Evolutionary conservation across 2,329 filamentous ascomycete genomes (phyloP).

Genomic region (Aspergillus proliferans): DNA sequence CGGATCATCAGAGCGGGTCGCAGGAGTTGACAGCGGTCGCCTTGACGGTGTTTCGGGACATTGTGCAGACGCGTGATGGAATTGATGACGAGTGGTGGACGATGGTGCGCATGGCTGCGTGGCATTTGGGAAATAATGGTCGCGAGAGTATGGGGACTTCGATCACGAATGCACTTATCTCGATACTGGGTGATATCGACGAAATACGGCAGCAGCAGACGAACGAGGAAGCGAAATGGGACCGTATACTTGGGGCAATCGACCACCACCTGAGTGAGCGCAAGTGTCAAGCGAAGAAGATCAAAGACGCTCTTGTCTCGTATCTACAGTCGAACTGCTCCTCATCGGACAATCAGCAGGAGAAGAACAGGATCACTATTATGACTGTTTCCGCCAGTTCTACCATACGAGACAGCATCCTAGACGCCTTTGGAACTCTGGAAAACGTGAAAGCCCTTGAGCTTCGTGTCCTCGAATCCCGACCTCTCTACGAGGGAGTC

Average conservation of each 20-base stretch:
- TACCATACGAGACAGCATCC: slow-evolving; percentile 50
- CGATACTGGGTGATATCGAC: slow-evolving; percentile 19
- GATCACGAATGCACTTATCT: slow-evolving; percentile 39
- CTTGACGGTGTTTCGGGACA: slow-evolving; percentile 44
- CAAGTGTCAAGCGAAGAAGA: slow-evolving; percentile 14
- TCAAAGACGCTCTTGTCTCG: slow-evolving; percentile 18
- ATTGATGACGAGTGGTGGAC: slow-evolving; percentile 47
- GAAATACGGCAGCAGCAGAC: slow-evolving; percentile 18
- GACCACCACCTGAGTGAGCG: slow-evolving; percentile 21
- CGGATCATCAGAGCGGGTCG: slow-evolving; percentile 56
- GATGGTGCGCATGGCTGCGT: slow-evolving; percentile 50
- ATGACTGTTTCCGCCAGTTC: slow-evolving; percentile 60
- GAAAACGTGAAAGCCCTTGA: slow-evolving; percentile 38
- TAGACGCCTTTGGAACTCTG: slow-evolving; percentile 33
- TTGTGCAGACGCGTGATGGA: slow-evolving; percentile 24
- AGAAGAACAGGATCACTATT: slow-evolving; percentile 38
- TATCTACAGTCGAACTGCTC: slow-evolving; percentile 19
- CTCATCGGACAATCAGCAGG: neutral
- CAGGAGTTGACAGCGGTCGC: slow-evolving; percentile 53
- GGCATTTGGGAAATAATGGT: slow-evolving; percentile 60
- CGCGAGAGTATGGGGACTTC: slow-evolving; percentile 61
- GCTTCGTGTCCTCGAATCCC: slow-evolving; percentile 59
- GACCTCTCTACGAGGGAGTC: slow-evolving; percentile 61
- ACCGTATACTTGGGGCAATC: slow-evolving; percentile 18
- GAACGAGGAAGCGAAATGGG: slow-evolving; percentile 9